Evolutionary conservation across 2,329 filamentous ascomycete species (phyloP).

Genomic region (Alternaria burnsii): DNA sequence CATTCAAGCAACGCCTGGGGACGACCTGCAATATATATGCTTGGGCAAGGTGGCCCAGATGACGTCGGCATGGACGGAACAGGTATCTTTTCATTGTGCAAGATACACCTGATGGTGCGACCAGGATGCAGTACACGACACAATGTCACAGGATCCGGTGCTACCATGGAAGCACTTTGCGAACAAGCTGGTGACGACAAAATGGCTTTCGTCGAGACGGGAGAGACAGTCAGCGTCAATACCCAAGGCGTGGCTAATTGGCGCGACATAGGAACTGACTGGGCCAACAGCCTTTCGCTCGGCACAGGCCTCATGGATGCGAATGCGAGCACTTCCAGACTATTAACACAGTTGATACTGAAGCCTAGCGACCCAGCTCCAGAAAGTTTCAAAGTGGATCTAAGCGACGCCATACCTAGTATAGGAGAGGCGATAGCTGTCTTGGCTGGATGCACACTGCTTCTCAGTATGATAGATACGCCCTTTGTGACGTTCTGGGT

Average conservation of each 20-base stretch:
- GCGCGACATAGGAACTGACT: slow-evolving; percentile 55
- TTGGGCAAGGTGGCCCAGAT: slow-evolving; percentile 54
- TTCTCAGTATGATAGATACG: slow-evolving; percentile 66
- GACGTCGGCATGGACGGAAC: slow-evolving; percentile 29
- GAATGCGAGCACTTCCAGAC: slow-evolving; percentile 54
- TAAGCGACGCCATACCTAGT: slow-evolving; percentile 67
- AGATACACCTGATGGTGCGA: slow-evolving; percentile 70
- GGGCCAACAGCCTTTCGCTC: slow-evolving; percentile 55
- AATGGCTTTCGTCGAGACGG: slow-evolving; percentile 63
- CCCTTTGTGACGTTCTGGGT: slow-evolving; percentile 66
- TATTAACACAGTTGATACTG: slow-evolving; percentile 56
- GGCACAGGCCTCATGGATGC: slow-evolving; percentile 55
- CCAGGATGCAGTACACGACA: slow-evolving; percentile 71
- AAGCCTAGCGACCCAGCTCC: slow-evolving; percentile 27
- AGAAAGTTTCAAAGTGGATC: slow-evolving; percentile 37
- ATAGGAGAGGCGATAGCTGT: slow-evolving; percentile 79
- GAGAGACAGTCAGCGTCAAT: slow-evolving; percentile 61
- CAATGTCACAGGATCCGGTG: slow-evolving; percentile 60
- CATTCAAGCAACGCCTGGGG: slow-evolving; percentile 47
- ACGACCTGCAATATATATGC: slow-evolving; percentile 69
- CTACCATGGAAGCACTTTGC: slow-evolving; percentile 68
- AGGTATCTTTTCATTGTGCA: slow-evolving; percentile 69
- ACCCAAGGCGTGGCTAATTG: slow-evolving; percentile 57
- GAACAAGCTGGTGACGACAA: slow-evolving; percentile 65
- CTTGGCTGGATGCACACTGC: slow-evolving; percentile 71